Evolutionary conservation across 2,329 filamentous ascomycete species (phyloP).

Genomic region (Colletotrichum viniferum): DNA sequence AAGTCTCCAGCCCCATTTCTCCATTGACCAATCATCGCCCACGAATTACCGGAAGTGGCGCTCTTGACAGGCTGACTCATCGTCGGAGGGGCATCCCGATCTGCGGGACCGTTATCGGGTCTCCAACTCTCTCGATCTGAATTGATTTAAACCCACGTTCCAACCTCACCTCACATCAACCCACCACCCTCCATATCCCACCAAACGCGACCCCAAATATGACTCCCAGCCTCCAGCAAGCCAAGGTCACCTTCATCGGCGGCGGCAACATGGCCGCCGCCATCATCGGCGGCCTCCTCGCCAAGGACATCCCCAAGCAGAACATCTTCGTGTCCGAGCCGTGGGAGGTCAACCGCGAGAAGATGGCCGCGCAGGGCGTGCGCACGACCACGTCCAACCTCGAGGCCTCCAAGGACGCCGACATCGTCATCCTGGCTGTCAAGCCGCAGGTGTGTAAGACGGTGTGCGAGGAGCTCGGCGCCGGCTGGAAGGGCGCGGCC

Average conservation of each 20-base stretch:
- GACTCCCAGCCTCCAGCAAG: constrained; percentile 12
- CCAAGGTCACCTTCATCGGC: constrained; percentile 28
- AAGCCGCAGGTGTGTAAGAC: constrained; percentile 55
- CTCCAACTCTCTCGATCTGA: not conserved
- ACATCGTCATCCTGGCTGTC: constrained; percentile 53
- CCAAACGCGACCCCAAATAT: not conserved
- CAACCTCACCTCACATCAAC: not conserved
- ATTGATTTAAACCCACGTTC: not conserved
- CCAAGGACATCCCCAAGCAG: constrained; percentile 44
- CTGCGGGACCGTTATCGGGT: not conserved
- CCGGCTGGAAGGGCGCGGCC: constrained; percentile 26
- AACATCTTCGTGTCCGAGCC: constrained; percentile 55
- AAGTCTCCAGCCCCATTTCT: not conserved
- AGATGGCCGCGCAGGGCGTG: constrained; percentile 51
- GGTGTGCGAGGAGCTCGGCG: constrained; percentile 52
- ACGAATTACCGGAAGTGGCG: not conserved
- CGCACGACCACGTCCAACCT: constrained; percentile 50
- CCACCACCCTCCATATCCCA: not conserved
- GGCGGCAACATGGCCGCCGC: constrained; percentile 58
- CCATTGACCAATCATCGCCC: not conserved
- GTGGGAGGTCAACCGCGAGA: constrained; percentile 56
- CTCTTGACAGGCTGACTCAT: not conserved
- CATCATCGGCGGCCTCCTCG: constrained; percentile 54
- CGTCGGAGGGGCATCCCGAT: not conserved
- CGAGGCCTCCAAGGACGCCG: constrained; percentile 47